Evolutionary conservation across 192 early-diverging fungal genomes (phyloP), one percentile per base, ranked within the genome.

Genomic region (Coemansia aciculifera): DNA sequence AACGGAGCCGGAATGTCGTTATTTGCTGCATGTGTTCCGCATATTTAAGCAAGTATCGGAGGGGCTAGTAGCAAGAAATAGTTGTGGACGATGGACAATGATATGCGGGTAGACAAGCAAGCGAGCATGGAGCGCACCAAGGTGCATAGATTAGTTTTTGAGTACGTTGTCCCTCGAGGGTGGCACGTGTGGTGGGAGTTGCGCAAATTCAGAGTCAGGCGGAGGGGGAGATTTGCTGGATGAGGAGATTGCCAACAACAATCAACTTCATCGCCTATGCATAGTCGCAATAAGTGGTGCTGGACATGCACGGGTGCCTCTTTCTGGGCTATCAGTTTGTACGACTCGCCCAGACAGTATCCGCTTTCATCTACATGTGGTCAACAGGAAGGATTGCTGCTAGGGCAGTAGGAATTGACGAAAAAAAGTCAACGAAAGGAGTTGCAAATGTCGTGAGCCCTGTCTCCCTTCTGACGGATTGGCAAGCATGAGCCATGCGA

Each of bases 161-260:
- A 56, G 31, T 31, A 23, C 52, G 10, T 56, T 56, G 52, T 56
- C 52, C 29, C 9, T 29, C 27, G 29, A 24, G 34, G 34, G 54
- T 32, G 54, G 54, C 54, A 57, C 54, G 54, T 57, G 54, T 57
- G 13, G 27, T 57, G 54, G 54, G 54, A 29, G 54, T 57, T 57
- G 54, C 54, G 15, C 54, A 57, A 57, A 57, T 57, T 57, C 54
- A 57, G 54, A 57, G 54, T 57, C 54, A 57, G 54, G 54, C 54
- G 54, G 54, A 10, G 12, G 11, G 29, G 34, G 29, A 48, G 54
- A 57, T 57, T 57, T 57, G 6, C 54, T 57, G 54, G 54, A 52
- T 52, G 51, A 52, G 51, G 24, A 24, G 51, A 52, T 52, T 52
- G 51, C 51, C 51, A 11, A 7, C 51, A 52, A 52, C 51, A 52